phyloP scores from a whole-genome alignment of 2,329 filamentous ascomycete genomes.

The Alternaria gaisen region DNA sequence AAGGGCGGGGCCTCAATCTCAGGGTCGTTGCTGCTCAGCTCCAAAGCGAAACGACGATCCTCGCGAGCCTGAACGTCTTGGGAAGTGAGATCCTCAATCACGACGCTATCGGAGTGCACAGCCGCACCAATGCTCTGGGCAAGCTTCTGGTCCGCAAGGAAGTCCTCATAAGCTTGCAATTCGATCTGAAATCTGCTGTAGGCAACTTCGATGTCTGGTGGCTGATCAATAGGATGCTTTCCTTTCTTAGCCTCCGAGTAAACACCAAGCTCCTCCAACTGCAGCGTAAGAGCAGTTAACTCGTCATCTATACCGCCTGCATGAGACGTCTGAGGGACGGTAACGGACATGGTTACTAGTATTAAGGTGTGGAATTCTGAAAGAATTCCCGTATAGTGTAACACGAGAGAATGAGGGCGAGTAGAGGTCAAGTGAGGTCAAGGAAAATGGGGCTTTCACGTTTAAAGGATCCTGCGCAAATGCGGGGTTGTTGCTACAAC shows the following conservation, averaged over 20 bases:
- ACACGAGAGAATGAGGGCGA: neutral
- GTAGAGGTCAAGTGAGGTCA: neutral
- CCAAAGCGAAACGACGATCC: constrained; percentile 23
- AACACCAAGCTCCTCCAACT: constrained; percentile 34
- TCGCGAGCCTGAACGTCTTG: constrained; percentile 25
- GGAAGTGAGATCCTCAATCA: constrained; percentile 22
- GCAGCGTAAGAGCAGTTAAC: constrained; percentile 33
- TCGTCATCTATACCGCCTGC: constrained; percentile 31
- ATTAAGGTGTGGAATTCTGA: neutral
- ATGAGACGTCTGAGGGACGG: constrained; percentile 1
- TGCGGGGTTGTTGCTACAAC: neutral
- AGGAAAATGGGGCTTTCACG: neutral
- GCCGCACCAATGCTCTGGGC: constrained; percentile 36
- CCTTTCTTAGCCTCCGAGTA: constrained; percentile 22
- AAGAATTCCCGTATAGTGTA: neutral
- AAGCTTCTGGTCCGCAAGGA: constrained; percentile 29
- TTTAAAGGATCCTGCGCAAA: neutral
- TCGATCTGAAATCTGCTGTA: constrained; percentile 28
- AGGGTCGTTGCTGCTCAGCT: constrained; percentile 23
- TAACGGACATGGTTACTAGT: neutral
- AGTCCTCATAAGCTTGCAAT: constrained; percentile 18
- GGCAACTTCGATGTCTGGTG: constrained; percentile 30
- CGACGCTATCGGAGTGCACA: constrained; percentile 28
- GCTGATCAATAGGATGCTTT: constrained; percentile 24
- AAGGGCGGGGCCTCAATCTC: constrained; percentile 22